Conservation (phyloP, 2,329 filamentous ascomycete species). For the Aspergillus intermedius region DNA sequence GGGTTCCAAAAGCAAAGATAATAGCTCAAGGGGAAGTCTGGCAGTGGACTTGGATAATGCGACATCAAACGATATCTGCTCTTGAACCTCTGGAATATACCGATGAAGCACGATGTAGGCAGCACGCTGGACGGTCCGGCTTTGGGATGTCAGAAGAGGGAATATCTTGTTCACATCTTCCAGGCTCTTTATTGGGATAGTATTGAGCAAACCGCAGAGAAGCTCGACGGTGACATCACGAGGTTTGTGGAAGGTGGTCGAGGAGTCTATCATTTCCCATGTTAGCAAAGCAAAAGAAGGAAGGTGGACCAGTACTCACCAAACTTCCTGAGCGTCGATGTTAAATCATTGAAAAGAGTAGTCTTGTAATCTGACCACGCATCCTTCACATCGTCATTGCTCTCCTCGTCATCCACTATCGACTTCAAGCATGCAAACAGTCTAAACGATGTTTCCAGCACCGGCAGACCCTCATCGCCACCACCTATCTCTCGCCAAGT, state of each 20-base stretch:
- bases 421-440: constrained; percentile 59
- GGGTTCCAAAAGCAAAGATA: constrained; percentile 74
- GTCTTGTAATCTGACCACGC: constrained; percentile 58
- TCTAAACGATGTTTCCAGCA: constrained; percentile 66
- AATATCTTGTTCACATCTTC: constrained; percentile 65
- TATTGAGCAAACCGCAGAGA: constrained; percentile 62
- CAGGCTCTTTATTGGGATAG: constrained; percentile 56
- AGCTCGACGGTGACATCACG: constrained; percentile 68
- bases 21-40: constrained; percentile 71
- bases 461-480: constrained; percentile 51
- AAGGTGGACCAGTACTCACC: constrained; percentile 22
- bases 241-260: constrained; percentile 56
- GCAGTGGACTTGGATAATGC: constrained; percentile 51
- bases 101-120: constrained; percentile 75
- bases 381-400: constrained; percentile 82
- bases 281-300: constrained; percentile 2
- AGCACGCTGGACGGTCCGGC: constrained; percentile 67
- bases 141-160: constrained; percentile 67
- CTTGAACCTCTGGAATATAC: constrained; percentile 70
- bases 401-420: constrained; percentile 51
- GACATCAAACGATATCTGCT: constrained; percentile 73
- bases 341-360: constrained; percentile 51
- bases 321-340: constrained; percentile 35
- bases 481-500: constrained; percentile 50
- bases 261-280: constrained; percentile 31